Conservation (phyloP, 2,329 filamentous ascomycete genomes). For the Aspergillus felis region DNA sequence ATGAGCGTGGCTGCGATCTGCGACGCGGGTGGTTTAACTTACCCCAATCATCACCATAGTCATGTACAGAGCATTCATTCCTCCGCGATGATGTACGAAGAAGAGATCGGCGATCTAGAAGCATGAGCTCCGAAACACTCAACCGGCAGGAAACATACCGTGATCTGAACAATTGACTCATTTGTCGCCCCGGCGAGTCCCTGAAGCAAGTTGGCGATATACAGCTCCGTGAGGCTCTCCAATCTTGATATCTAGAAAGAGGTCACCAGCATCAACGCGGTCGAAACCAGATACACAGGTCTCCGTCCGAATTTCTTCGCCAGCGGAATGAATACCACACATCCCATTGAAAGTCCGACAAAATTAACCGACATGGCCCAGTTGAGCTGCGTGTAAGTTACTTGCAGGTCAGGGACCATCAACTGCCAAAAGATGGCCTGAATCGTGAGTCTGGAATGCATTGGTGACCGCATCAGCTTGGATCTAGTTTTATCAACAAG, state of each 20-base stretch:
- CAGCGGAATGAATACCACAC: constrained; percentile 46
- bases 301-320: constrained; percentile 46
- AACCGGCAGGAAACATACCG: constrained; percentile 27
- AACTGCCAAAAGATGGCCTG: constrained; percentile 44
- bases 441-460: constrained; percentile 30
- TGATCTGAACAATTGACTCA: constrained; percentile 38
- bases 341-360: constrained; percentile 42
- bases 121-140: background rate
- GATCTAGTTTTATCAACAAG: background rate
- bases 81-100: constrained; percentile 49
- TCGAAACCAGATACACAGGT: constrained; percentile 43
- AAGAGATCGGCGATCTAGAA: constrained; percentile 46
- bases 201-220: constrained; percentile 39
- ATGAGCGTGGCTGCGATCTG: background rate
- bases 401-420: constrained; percentile 44
- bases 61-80: constrained; percentile 50
- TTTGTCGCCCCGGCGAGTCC: constrained; percentile 37
- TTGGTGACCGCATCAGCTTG: background rate
- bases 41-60: constrained; percentile 37
- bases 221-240: constrained; percentile 39
- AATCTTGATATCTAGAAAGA: constrained; percentile 42
- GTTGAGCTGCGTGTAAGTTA: constrained; percentile 42
- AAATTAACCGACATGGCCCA: constrained; percentile 46
- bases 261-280: constrained; percentile 32
- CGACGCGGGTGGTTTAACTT: constrained; percentile 16